Percentiles rank a stretch among this genome's conserved stretches.
Conservation (phyloP, 148 eudicot species). For the Persicaria tinctoria region DNA sequence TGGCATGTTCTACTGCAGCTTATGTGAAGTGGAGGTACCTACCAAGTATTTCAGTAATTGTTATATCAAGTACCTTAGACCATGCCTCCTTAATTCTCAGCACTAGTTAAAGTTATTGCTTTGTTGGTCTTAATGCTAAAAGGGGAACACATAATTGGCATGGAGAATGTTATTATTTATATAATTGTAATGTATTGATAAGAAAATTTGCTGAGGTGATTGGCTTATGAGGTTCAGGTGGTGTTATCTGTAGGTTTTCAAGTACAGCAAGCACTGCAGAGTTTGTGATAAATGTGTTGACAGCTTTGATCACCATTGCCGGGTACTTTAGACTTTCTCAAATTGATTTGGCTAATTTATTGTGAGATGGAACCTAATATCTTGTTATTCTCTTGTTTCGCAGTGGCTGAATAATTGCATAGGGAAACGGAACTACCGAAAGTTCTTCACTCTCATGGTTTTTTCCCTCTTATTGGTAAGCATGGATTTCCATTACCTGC, state of each 20-base stretch:
- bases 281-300: slow-evolving; percentile 98
- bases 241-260: slow-evolving; percentile 65
- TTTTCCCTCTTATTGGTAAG: slow-evolving; percentile 82
- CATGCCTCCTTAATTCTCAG: background rate
- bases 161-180: too few relatives aligned
- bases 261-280: slow-evolving; percentile 99
- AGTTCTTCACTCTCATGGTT: slow-evolving; percentile 94
- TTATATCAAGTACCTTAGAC: background rate
- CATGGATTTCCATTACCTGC: slow-evolving; percentile 13
- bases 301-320: slow-evolving; percentile 94
- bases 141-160: too few relatives aligned
- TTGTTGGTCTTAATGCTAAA: background rate
- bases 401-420: slow-evolving; percentile 69
- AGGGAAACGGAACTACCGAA: slow-evolving; percentile 74
- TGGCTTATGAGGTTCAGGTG: slow-evolving; percentile 8
- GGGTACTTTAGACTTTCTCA: slow-evolving; percentile 45
- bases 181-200: background rate
- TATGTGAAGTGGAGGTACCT: slow-evolving; percentile 95
- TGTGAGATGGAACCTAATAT: slow-evolving; percentile 2
- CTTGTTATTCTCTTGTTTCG: slow-evolving; percentile 9
- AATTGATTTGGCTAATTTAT: background rate
- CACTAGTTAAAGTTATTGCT: background rate
- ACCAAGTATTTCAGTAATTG: background rate
- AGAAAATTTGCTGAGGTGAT: background rate
- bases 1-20: slow-evolving; percentile 98